Base-by-base conservation (phyloP, 2,329 filamentous ascomycete genomes). In the Penicillium sp. region DNA sequence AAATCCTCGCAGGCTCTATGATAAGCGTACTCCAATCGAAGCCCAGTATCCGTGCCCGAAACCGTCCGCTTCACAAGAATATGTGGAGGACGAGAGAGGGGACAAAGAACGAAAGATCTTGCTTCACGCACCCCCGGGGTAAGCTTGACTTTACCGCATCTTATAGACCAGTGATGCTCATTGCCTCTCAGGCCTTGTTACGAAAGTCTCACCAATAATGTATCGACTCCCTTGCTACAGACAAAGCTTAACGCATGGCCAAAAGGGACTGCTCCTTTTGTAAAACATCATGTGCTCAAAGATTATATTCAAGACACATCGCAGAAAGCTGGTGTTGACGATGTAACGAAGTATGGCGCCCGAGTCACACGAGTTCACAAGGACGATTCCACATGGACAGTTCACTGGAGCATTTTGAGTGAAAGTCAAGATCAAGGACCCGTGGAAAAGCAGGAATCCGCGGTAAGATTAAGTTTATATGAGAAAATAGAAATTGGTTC, bases 241-340 rank as follows among this genome's bases (percentile, higher is more conserved):
- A 77, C 78, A 2, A 79, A 73, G 18, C 67, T 81, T 42, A 77
- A 78, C 48, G 57, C 66, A 6, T 90, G 86, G 81, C 83, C 84
- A 0, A 69, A 78, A 6, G 82, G 80, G 0, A 88, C 84, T 0
- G 78, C 79, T 2, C 81, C 84, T 14, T 83, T 82, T 55, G 81
- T 86, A 4, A 79, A 73, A 2, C 86, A 88, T 55, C 63, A 71
- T 14, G 75, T 80, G 0, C 70, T 89, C 8, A 79, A 80, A 32
- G 71, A 79, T 2, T 89, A 89, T 61, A 80, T 89, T 4, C 81
- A 85, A 55, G 76, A 79, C n/a, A 80, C 85, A 0, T 80, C 85
- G 0, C 58, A 60, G 0, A 69, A 76, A 1, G 76, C 79, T 1
- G 79, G 79, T 0, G 79, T 87, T 0, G 68, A 82, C 2, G 67